These are phyloP conservation scores for Jamesozyma hellenica DNA, from an alignment of 805 yeast species.

Conservation along the genomic window DNA sequence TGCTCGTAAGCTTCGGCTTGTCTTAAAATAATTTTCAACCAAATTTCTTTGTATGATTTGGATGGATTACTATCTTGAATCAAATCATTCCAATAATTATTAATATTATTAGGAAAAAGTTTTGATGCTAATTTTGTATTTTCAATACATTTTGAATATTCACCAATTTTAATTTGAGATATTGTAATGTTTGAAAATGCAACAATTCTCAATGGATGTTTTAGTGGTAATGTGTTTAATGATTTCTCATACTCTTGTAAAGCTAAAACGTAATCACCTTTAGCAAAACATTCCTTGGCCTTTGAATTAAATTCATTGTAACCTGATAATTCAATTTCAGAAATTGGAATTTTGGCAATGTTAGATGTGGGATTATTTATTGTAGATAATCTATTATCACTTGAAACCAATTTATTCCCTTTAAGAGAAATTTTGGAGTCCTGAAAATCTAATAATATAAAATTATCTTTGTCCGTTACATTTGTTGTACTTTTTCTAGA, in stretches of 20 bases:
- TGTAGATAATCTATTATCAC: not conserved
- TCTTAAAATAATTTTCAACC: conserved; percentile 57
- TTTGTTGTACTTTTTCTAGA: too few relatives aligned
- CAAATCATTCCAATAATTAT: conserved; percentile 36
- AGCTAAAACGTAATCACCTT: conserved; percentile 77
- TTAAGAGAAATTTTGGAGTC: too few relatives aligned
- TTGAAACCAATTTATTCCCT: not conserved
- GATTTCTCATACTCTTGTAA: conserved; percentile 48
- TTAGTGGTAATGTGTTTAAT: conserved; percentile 46
- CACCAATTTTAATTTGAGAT: conserved; percentile 58
- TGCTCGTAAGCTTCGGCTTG: conserved; percentile 81
- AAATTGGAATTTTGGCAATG: conserved; percentile 12
- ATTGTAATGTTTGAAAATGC: conserved; percentile 69
- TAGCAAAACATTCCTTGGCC: conserved; percentile 56
- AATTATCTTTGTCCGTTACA: not conserved
- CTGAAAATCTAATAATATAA: conserved; percentile 15
- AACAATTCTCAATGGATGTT: conserved; percentile 57
- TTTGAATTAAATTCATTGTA: conserved; percentile 40
- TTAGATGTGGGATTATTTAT: not conserved
- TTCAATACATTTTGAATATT: conserved; percentile 35
- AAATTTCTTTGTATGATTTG: conserved; percentile 43
- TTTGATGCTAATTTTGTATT: conserved; percentile 25
- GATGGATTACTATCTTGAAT: conserved; percentile 28
- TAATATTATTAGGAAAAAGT: conserved; percentile 24
- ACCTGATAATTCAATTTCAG: conserved; percentile 25